Percentiles rank a stretch among this genome's conserved stretches.
These are phyloP conservation scores for Penicillium herquei DNA, from an alignment of 495 filamentous ascomycete species.

Conservation along the genomic window DNA sequence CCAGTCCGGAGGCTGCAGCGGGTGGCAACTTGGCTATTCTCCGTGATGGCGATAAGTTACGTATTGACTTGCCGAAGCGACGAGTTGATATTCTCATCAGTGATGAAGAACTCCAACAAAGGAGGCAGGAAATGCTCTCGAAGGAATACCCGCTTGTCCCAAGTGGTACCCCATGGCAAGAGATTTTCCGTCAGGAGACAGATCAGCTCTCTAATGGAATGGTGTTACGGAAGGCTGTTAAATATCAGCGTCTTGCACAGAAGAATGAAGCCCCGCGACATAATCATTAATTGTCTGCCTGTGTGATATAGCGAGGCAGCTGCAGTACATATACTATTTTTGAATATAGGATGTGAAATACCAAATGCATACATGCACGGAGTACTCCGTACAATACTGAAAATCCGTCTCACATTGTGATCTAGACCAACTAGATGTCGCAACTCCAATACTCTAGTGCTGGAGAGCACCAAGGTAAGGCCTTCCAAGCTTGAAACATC, in stretches of 20 bases:
- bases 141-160: conserved; percentile 26
- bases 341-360: background rate
- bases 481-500: too few relatives aligned
- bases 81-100: conserved; percentile 53
- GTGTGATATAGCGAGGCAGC: too few relatives aligned
- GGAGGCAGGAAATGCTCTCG: conserved; percentile 51
- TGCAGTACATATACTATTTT: background rate
- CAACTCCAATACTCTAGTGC: too few relatives aligned
- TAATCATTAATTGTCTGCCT: conserved; percentile 43
- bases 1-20: conserved; percentile 59
- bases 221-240: conserved; percentile 49
- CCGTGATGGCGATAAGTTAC: conserved; percentile 52
- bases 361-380: too few relatives aligned
- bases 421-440: too few relatives aligned
- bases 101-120: conserved; percentile 60
- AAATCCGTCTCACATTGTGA: too few relatives aligned
- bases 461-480: too few relatives aligned
- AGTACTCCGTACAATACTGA: too few relatives aligned
- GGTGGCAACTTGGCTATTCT: conserved; percentile 57
- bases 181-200: conserved; percentile 50
- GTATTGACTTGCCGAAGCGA: conserved; percentile 55
- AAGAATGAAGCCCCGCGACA: conserved; percentile 42
- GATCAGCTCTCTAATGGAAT: conserved; percentile 53
- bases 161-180: conserved; percentile 47
- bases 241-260: conserved; percentile 54